Base-by-base conservation (phyloP, 352 stramenopile genomes). In the Aphanomyces astaci region DNA sequence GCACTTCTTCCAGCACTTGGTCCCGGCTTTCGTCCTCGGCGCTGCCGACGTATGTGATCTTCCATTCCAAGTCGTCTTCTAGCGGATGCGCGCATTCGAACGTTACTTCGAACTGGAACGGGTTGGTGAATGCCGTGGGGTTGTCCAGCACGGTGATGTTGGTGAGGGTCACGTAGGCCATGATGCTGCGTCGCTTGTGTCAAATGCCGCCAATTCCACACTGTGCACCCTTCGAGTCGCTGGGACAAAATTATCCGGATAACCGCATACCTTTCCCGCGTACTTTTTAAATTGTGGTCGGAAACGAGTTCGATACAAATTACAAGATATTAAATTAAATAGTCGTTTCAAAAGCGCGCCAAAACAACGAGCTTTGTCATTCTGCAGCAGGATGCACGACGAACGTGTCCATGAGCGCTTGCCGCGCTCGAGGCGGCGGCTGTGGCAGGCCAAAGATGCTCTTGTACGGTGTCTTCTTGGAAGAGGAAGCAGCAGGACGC, bases 91-190 rank as follows among this genome's bases (percentile, higher is more conserved):
- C 81, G 75, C 96, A 99, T 81, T 99, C 97, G 81, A 99, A 99
- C 1, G 96, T 99, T 73, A 99, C 97, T 78, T 99, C 96, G 78
- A 99, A 99, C 78, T 98, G 93, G 80, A 99, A 99, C 19, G 96
- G 95, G 79, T 98, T 98, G n/a, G 83, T 94, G 76, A 99, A 99
- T 53, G 80, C 81, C 55, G 92, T 96, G 28, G 97, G 97, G 85
- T 99, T 99, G 78, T 99, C 96, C 48, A 99, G 83, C 64, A 99
- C 96, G n/a, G 91, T 93, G 71, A 98, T 95, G 78, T 96, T 96
- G 40, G 88, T 93, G 39, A 98, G 78, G 69, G 86, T 94, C 55
- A 94, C 84, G 80, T 93, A 94, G 32, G 86, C 86, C 86, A 94
- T 94, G 53, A 13, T 55, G 22, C 51, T 39, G 25, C 25, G 19